Percentiles rank a stretch among this genome's conserved stretches.
Evolutionary conservation across 2,329 filamentous ascomycete species (phyloP).

Genomic region (Colletotrichum siamense): DNA sequence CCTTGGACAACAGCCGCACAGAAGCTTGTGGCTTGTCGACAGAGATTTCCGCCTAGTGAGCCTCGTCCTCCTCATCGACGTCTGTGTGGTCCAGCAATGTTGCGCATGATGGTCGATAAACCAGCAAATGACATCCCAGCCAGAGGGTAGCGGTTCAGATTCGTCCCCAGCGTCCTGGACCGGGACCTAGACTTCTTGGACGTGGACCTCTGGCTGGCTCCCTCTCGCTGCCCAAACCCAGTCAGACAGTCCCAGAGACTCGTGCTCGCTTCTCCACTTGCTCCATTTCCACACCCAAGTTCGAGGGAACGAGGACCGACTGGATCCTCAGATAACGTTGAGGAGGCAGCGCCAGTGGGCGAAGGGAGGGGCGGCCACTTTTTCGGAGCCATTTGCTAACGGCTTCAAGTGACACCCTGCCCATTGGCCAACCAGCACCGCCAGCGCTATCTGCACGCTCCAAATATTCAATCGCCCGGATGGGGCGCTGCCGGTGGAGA

Average conservation of each 20-base stretch:
- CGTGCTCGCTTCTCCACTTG: slow-evolving; percentile 7
- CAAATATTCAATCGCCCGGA: slow-evolving; percentile 12
- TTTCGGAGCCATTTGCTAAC: slow-evolving; percentile 21
- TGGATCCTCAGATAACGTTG: slow-evolving; percentile 17
- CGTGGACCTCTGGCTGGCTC: slow-evolving; percentile 1
- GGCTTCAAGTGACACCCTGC: slow-evolving; percentile 13
- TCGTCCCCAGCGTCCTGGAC: not conserved
- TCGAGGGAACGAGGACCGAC: slow-evolving; percentile 1
- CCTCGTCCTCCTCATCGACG: not conserved
- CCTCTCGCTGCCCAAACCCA: not conserved
- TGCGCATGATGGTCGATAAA: not conserved
- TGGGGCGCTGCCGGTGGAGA: not conserved
- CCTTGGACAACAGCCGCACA: not conserved
- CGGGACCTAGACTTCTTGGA: not conserved
- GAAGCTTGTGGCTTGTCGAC: not conserved
- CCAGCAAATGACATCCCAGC: not conserved
- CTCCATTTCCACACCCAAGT: not conserved
- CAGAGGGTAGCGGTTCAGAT: not conserved
- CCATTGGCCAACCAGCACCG: slow-evolving; percentile 18
- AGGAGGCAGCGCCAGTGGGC: slow-evolving; percentile 3
- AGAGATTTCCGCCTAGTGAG: not conserved
- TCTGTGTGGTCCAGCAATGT: not conserved
- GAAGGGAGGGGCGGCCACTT: slow-evolving; percentile 4
- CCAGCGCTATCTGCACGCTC: slow-evolving; percentile 12
- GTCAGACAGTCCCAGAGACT: slow-evolving; percentile 2